phyloP scores from a whole-genome alignment of 148 eudicot genomes.

The Persicaria maculosa region DNA sequence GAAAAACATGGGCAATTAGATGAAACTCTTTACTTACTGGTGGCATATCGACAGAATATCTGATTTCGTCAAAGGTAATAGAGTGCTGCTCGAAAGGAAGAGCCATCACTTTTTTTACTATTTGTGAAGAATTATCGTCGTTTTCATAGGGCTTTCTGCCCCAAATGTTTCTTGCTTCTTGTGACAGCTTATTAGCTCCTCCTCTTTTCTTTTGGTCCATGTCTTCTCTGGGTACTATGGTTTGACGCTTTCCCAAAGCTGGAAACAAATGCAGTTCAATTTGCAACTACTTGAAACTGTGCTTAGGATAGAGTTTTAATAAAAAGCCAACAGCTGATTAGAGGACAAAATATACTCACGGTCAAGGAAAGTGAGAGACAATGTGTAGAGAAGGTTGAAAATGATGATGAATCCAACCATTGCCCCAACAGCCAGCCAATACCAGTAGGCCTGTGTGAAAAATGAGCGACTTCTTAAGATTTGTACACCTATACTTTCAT shows the following conservation, averaged over 20 bases:
- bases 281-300: not conserved
- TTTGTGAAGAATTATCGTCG: constrained; percentile 6
- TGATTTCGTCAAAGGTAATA: constrained; percentile 58
- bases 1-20: too few relatives aligned
- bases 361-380: constrained; percentile 41
- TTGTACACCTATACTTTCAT: constrained; percentile 31
- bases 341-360: constrained; percentile 26
- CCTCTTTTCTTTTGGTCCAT: not conserved
- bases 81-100: constrained; percentile 66
- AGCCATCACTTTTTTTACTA: constrained; percentile 43
- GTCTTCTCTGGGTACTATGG: not conserved
- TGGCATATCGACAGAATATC: constrained; percentile 75
- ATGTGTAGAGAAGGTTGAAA: constrained; percentile 31
- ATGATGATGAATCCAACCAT: constrained; percentile 37
- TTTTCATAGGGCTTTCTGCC: too few relatives aligned
- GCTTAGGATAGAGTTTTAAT: not conserved
- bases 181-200: not conserved
- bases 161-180: too few relatives aligned
- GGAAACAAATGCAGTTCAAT: constrained; percentile 10
- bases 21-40: constrained; percentile 32
- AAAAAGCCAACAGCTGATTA: not conserved
- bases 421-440: constrained; percentile 61
- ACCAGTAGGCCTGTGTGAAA: constrained; percentile 37
- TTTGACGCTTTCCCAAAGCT: constrained; percentile 18
- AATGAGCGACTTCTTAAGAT: constrained; percentile 28